Percentiles rank a stretch among this genome's conserved stretches.
Evolutionary conservation across 164 flowering plant species (phyloP).

Genomic region (Aristolochia californica): DNA sequence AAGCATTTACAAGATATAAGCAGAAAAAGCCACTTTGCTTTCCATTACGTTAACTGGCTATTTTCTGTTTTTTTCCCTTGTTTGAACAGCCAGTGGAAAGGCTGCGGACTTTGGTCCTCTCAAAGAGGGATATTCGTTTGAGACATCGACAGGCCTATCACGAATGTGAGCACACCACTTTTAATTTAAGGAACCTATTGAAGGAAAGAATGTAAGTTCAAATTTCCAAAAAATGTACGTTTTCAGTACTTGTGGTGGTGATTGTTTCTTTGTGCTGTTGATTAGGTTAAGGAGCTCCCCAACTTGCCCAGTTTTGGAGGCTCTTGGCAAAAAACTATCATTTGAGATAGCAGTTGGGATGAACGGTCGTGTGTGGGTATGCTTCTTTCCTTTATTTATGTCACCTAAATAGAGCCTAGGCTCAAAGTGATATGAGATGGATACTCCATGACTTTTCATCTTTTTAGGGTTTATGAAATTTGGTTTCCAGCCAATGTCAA

Average conservation of each 20-base stretch:
- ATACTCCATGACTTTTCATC: not conserved
- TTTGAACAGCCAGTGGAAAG: conserved; percentile 58
- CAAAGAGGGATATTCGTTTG: conserved; percentile 85
- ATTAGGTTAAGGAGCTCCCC: conserved; percentile 80
- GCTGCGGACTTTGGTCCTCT: conserved; percentile 80
- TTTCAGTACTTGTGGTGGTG: not conserved
- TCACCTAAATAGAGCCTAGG: too few species aligned
- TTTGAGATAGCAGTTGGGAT: conserved; percentile 93
- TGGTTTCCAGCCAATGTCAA: not conserved
- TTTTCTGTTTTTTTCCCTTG: not conserved
- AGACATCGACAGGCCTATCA: conserved; percentile 79
- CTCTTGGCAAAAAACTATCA: conserved; percentile 79
- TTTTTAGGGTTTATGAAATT: not conserved
- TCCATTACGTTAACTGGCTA: too few species aligned
- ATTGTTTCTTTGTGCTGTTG: conserved; percentile 1
- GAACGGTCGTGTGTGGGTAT: conserved; percentile 97
- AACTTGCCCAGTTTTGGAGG: conserved; percentile 88
- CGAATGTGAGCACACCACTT: conserved; percentile 41
- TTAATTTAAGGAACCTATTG: too few species aligned
- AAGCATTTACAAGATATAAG: too few species aligned
- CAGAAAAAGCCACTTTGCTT: too few species aligned
- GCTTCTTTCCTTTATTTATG: not conserved
- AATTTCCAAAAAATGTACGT: not conserved
- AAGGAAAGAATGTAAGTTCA: not conserved
- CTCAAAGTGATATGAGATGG: too few species aligned